Conservation (phyloP, 306 rosid species). For the Medicago arabica region DNA sequence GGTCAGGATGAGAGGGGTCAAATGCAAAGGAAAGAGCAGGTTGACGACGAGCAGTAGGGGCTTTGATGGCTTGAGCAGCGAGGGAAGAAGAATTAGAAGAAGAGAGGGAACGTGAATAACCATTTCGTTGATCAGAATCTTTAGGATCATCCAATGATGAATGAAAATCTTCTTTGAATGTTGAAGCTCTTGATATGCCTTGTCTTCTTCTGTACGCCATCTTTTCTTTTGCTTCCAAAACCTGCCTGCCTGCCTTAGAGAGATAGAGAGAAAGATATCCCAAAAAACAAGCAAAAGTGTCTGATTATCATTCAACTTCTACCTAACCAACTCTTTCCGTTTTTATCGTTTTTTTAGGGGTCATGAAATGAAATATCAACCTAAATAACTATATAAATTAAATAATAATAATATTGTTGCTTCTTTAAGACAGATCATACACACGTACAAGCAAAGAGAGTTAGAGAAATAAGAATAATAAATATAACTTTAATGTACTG, state of each 20-base stretch:
- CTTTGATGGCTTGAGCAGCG: conserved; percentile 78
- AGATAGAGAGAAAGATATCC: conserved; percentile 23
- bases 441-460: neutral
- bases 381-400: conserved; percentile 19
- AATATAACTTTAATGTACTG: neutral
- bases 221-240: conserved; percentile 6
- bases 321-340: conserved; percentile 51
- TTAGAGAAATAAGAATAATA: neutral
- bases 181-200: conserved; percentile 68
- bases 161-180: conserved; percentile 83
- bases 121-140: conserved; percentile 15
- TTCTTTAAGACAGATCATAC: conserved; percentile 26
- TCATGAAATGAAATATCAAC: conserved; percentile 34
- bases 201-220: conserved; percentile 98
- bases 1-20: conserved; percentile 42
- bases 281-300: conserved; percentile 21
- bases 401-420: neutral
- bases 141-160: conserved; percentile 20
- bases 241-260: neutral
- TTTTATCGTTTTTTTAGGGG: neutral
- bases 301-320: conserved; percentile 33
- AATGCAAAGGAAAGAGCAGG: conserved; percentile 56
- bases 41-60: conserved; percentile 63
- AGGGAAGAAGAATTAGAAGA: conserved; percentile 55
- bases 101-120: conserved; percentile 22